These are phyloP conservation scores for Testicularia cyperi DNA, from an alignment of 1,284 basidiomycete genomes.

Conservation along the genomic window DNA sequence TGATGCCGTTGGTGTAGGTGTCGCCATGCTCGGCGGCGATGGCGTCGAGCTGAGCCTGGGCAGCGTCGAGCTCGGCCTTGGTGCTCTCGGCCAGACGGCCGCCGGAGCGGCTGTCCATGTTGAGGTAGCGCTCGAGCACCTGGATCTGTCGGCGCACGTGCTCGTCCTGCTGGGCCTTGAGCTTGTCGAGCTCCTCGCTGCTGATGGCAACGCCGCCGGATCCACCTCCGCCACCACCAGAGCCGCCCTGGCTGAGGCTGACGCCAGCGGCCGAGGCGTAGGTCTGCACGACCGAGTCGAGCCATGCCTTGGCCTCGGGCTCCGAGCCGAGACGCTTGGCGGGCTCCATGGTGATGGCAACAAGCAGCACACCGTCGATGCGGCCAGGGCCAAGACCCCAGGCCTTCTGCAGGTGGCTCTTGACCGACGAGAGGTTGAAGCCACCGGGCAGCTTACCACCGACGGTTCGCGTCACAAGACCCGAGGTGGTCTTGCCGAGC, in stretches of 20 bases:
- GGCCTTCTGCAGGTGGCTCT: conserved; percentile 63
- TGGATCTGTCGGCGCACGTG: conserved; percentile 92
- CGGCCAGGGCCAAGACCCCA: conserved; percentile 87
- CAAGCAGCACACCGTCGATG: conserved; percentile 84
- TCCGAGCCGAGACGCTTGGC: conserved; percentile 90
- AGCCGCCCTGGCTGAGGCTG: conserved; percentile 65
- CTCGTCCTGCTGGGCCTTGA: conserved; percentile 87
- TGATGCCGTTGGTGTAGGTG: conserved; percentile 87
- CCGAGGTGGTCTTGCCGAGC: conserved; percentile 94
- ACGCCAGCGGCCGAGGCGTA: conserved; percentile 89
- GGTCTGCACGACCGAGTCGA: conserved; percentile 78
- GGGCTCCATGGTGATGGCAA: conserved; percentile 89
- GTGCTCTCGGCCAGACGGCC: conserved; percentile 84
- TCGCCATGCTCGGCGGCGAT: conserved; percentile 89
- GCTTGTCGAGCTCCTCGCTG: conserved; percentile 96
- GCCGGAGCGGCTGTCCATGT: conserved; percentile 85
- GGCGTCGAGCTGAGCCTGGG: conserved; percentile 84
- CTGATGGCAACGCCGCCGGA: conserved; percentile 72
- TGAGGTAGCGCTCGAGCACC: conserved; percentile 92
- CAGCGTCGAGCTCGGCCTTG: conserved; percentile 71
- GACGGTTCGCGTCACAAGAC: conserved; percentile 85
- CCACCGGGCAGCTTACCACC: conserved; percentile 98
- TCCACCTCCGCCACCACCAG: conserved; percentile 67
- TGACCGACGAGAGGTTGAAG: conserved; percentile 93
- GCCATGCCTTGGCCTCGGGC: conserved; percentile 87